phyloP scores from a whole-genome alignment of 2,329 filamentous ascomycete species.

The Aspergillus felis region DNA sequence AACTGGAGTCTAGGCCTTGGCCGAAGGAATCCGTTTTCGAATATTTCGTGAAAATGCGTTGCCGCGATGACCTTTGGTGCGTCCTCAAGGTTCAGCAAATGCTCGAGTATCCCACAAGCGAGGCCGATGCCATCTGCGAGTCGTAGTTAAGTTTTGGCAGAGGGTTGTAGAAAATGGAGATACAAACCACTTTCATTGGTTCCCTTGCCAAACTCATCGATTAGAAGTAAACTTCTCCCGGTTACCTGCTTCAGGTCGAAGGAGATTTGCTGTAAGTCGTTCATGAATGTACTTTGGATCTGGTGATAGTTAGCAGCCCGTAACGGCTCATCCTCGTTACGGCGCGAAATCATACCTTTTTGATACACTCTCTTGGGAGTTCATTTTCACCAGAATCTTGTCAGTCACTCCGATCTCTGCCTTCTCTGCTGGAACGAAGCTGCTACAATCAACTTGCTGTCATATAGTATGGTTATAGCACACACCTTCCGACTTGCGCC shows the following conservation, averaged over 20 bases:
- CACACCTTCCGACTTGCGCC: constrained; percentile 71
- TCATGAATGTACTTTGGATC: constrained; percentile 66
- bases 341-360: constrained; percentile 36
- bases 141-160: neutral
- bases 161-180: neutral
- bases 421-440: constrained; percentile 76
- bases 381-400: constrained; percentile 82
- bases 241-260: constrained; percentile 73
- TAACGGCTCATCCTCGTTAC: neutral
- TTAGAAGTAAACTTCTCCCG: constrained; percentile 71
- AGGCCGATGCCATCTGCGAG: constrained; percentile 59
- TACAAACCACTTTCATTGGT: constrained; percentile 53
- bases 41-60: constrained; percentile 60
- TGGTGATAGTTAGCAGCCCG: constrained; percentile 16
- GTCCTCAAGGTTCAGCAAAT: constrained; percentile 49
- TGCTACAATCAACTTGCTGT: constrained; percentile 31
- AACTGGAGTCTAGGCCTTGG: constrained; percentile 47
- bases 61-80: constrained; percentile 59
- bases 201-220: constrained; percentile 85
- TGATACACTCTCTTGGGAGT: constrained; percentile 67
- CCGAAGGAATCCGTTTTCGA: constrained; percentile 52
- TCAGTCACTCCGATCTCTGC: constrained; percentile 84
- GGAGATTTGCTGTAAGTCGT: constrained; percentile 82
- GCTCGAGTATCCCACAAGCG: constrained; percentile 57
- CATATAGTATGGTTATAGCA: neutral